phyloP scores from a whole-genome alignment of 2,329 filamentous ascomycete genomes.

The Stachybotrys chlorohalonatus region DNA sequence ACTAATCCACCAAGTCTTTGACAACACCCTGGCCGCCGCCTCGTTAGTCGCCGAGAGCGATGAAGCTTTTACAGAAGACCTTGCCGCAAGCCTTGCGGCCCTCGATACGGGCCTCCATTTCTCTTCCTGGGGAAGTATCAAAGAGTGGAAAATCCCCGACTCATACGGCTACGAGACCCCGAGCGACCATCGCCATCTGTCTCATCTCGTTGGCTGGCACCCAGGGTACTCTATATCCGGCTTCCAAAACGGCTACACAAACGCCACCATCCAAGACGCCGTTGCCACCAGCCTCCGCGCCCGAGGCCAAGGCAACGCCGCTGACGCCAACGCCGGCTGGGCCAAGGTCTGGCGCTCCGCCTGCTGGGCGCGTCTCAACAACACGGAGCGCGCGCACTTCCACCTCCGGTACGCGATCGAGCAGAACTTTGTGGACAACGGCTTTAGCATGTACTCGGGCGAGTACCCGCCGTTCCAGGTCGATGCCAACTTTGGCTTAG shows the following conservation, averaged over 20 bases:
- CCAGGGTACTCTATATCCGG: conserved; percentile 42
- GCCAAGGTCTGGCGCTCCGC: conserved; percentile 49
- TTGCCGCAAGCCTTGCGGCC: background rate
- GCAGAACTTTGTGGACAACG: conserved; percentile 40
- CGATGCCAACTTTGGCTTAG: conserved; percentile 47
- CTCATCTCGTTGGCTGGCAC: conserved; percentile 46
- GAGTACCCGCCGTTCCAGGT: conserved; percentile 43
- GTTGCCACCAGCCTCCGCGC: conserved; percentile 34
- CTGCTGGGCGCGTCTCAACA: conserved; percentile 46
- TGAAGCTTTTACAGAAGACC: conserved; percentile 13
- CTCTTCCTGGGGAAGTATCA: conserved; percentile 18
- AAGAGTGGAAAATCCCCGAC: conserved; percentile 25
- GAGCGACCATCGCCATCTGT: conserved; percentile 32
- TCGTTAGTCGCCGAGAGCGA: conserved; percentile 6
- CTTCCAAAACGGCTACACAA: conserved; percentile 25
- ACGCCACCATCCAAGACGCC: conserved; percentile 33
- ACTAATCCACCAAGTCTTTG: conserved; percentile 34
- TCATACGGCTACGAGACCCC: conserved; percentile 15
- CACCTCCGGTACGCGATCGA: conserved; percentile 38
- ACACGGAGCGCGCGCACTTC: conserved; percentile 37
- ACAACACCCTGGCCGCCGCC: conserved; percentile 17
- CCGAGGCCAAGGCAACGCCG: conserved; percentile 34
- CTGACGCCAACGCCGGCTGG: conserved; percentile 46
- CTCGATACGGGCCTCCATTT: conserved; percentile 22
- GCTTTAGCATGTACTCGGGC: conserved; percentile 41